Evolutionary conservation across 2,329 filamentous ascomycete genomes (phyloP).

Genomic region (Chrysoporthe austroafricana): DNA sequence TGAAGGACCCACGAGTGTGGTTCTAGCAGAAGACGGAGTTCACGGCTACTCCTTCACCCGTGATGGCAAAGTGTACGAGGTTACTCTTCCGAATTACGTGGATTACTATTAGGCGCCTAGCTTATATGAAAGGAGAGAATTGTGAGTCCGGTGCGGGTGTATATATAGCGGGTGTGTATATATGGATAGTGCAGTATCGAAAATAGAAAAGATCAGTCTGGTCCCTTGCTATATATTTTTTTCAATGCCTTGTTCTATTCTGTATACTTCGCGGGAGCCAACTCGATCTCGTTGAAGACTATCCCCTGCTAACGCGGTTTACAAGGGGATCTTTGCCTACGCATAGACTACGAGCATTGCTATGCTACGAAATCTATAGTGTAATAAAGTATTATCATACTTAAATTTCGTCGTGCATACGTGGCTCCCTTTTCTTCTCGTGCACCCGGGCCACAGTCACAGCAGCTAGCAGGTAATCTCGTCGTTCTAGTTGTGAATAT

Average conservation of each 20-base stretch:
- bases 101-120: neutral
- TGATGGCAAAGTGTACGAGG: slow-evolving; percentile 3
- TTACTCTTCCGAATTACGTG: neutral
- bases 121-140: neutral
- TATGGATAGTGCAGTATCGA: neutral
- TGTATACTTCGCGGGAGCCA: too few species aligned
- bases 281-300: too few species aligned
- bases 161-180: neutral
- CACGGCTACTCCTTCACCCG: slow-evolving; percentile 3
- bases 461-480: neutral
- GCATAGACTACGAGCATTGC: too few species aligned
- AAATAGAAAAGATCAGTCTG: neutral
- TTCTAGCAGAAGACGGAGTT: slow-evolving; percentile 11
- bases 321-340: too few species aligned
- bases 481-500: neutral
- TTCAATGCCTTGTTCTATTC: neutral
- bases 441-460: neutral
- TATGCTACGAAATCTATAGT: too few species aligned
- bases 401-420: neutral
- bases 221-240: neutral
- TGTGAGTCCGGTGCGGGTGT: neutral
- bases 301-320: too few species aligned
- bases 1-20: slow-evolving; percentile 20
- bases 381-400: neutral
- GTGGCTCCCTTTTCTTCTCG: neutral